Base-by-base conservation (phyloP, 805 yeast genomes). In the Candida ovalis region DNA sequence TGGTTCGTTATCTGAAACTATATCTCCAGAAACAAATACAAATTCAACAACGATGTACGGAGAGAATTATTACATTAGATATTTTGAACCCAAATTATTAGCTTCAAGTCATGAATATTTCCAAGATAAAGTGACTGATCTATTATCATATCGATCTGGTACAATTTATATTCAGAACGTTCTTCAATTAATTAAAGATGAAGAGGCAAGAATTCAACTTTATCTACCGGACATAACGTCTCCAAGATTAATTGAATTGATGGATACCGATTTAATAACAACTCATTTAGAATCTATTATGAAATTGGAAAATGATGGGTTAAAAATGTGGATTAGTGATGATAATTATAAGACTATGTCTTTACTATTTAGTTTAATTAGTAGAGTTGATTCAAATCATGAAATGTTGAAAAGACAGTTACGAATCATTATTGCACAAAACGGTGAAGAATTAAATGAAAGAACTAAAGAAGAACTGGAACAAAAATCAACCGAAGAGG, bases 11-110 rank as follows among this genome's bases (percentile, higher is more conserved):
- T 66, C 73, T 4, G 85, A 80, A 38, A 53, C 22, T 43, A 23
- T 38, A 25, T 24, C 54, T 7, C 24, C 48, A 40, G 58, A 55
- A 6, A n/a, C 43, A 2, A n/a, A 32, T 12, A 49, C 40, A 10
- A 40, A 28, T 5, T 15, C 38, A 7, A 51, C 54, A 1, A 50
- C 52, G 3, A 71, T 63, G n/a, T 62, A 67, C 21, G 76, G 78
- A 4, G 90, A 83, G 48, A 82, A 78, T 46, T 84, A 81, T 53
- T 89, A 86, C 59, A 69, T 73, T 23, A 75, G 72, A 18, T 74
- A 69, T 39, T 86, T 90, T 62, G 96, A 88, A 56, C 90, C 88
- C 0, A 67, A 62, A 43, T 74, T 88, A 40, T 58, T 88, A 44
- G 60, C 69, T 3, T 74, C 74, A 28, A 78, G 92, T 1, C 77